Evolutionary conservation across 148 eudicot genomes (phyloP).

Genomic region (Bassia scoparia): DNA sequence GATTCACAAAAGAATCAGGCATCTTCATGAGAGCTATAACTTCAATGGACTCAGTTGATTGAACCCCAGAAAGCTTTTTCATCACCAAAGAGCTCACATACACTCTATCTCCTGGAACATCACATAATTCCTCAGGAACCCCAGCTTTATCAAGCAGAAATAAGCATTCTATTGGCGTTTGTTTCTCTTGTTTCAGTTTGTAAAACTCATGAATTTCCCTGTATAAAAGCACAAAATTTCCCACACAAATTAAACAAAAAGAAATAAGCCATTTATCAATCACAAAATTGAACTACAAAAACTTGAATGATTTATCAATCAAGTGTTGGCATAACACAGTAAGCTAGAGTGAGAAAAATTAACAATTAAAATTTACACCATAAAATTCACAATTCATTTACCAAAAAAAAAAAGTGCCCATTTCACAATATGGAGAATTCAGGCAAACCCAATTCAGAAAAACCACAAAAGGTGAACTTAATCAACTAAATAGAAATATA

Average conservation of each 20-base stretch:
- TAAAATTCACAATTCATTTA: conserved; percentile 4
- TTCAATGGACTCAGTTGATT: conserved; percentile 75
- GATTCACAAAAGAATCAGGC: conserved; percentile 53
- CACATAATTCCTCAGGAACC: conserved; percentile 47
- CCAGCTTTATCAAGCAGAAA: conserved; percentile 61
- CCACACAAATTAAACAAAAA: too few species aligned
- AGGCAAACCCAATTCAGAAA: conserved; percentile 7
- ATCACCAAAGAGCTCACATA: conserved; percentile 63
- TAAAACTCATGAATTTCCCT: conserved; percentile 75
- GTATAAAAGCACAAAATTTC: conserved; percentile 2
- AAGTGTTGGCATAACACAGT: background rate
- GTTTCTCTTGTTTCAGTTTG: conserved; percentile 29
- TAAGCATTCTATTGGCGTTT: conserved; percentile 45
- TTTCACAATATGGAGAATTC: background rate
- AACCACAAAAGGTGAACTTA: background rate
- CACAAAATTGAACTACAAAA: background rate
- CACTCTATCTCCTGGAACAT: conserved; percentile 38
- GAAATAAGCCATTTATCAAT: background rate
- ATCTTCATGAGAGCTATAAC: conserved; percentile 66
- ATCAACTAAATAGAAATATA: background rate
- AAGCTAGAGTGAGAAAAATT: background rate
- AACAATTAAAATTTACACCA: background rate
- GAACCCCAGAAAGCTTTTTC: conserved; percentile 82
- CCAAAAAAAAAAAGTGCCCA: conserved; percentile 2
- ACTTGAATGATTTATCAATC: background rate